phyloP scores from a whole-genome alignment of 1,139 yeast species.

The Hyphopichia burtonii region DNA sequence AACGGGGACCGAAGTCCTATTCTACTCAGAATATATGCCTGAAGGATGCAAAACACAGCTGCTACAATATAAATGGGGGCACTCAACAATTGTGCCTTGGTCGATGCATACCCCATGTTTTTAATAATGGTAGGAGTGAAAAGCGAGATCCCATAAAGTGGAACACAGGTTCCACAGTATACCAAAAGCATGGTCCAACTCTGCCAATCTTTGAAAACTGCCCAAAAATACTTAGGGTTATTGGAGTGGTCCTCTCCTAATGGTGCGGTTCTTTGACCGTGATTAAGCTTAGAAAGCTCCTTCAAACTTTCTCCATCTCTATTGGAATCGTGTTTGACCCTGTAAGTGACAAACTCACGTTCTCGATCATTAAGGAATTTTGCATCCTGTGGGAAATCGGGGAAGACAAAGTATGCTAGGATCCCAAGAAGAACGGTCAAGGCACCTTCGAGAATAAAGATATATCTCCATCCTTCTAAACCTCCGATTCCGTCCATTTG shows the following conservation, averaged over 20 bases:
- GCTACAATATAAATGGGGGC: conserved; percentile 36
- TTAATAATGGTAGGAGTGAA: conserved; percentile 28
- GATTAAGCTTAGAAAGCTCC: not conserved
- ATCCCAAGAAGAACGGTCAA: not conserved
- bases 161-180: conserved; percentile 12
- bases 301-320: conserved; percentile 2
- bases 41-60: conserved; percentile 22
- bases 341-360: conserved; percentile 9
- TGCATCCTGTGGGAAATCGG: conserved; percentile 17
- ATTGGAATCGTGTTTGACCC: conserved; percentile 11
- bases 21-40: conserved; percentile 28
- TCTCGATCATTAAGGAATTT: conserved; percentile 12
- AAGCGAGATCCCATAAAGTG: conserved; percentile 22
- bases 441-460: conserved; percentile 49
- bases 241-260: conserved; percentile 11
- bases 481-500: conserved; percentile 31
- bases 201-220: conserved; percentile 26
- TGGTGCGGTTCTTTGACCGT: not conserved
- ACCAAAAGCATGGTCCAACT: conserved; percentile 15
- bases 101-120: conserved; percentile 21
- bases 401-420: conserved; percentile 11
- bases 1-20: conserved; percentile 31
- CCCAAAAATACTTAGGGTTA: conserved; percentile 17
- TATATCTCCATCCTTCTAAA: conserved; percentile 65
- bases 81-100: conserved; percentile 27